Percentiles rank a stretch among this genome's conserved stretches.
These are phyloP conservation scores for Geranium rotundifolium DNA, from an alignment of 345 rosid genomes.

Conservation along the genomic window DNA sequence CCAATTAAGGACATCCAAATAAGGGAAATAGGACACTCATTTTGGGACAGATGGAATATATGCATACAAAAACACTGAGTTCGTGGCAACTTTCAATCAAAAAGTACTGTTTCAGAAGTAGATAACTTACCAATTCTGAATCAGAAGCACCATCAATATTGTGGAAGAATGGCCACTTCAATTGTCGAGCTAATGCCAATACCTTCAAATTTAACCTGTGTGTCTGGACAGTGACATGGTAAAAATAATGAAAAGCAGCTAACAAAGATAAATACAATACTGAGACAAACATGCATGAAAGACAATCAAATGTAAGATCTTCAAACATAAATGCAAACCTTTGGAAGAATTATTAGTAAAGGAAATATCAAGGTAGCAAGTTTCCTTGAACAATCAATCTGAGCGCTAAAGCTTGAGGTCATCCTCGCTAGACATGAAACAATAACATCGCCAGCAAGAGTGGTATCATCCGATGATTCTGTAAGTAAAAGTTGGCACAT, in stretches of 20 bases:
- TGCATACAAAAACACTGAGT: not conserved
- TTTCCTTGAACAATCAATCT: conserved; percentile 34
- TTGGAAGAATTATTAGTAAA: conserved; percentile 51
- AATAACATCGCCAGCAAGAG: conserved; percentile 48
- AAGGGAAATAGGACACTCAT: too few species aligned
- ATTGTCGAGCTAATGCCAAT: conserved; percentile 46
- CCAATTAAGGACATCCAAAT: too few species aligned
- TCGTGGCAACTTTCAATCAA: not conserved
- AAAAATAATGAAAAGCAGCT: conserved; percentile 3
- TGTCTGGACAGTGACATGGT: conserved; percentile 33
- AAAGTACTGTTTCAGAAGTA: conserved; percentile 1
- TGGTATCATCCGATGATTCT: conserved; percentile 40
- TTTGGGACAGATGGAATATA: too few species aligned
- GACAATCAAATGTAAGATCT: not conserved
- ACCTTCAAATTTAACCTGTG: conserved; percentile 44
- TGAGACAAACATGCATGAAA: not conserved
- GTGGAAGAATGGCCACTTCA: conserved; percentile 55
- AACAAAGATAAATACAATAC: not conserved
- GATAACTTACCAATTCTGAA: conserved; percentile 37
- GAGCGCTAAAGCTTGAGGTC: conserved; percentile 30
- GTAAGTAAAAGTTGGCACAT: conserved; percentile 15
- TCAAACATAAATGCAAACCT: conserved; percentile 32
- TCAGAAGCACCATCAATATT: conserved; percentile 33
- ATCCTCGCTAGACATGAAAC: conserved; percentile 42
- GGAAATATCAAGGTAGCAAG: conserved; percentile 67